Conservation (phyloP, 495 filamentous ascomycete genomes). For the Podospora conica region DNA sequence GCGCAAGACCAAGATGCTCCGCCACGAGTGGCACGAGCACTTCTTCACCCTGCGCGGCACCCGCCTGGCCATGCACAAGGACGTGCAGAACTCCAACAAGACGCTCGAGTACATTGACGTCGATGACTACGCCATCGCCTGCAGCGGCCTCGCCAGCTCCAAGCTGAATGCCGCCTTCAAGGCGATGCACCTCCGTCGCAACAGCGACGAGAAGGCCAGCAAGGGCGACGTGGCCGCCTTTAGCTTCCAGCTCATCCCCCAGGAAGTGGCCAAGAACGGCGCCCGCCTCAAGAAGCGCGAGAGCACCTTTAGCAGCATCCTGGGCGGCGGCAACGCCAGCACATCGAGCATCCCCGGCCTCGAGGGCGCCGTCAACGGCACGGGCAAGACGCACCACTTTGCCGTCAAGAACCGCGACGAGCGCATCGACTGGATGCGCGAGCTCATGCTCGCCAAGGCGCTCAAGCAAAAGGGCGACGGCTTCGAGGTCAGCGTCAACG, state of each 20-base stretch:
- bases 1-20: conserved; percentile 78
- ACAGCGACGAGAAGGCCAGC: conserved; percentile 41
- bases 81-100: conserved; percentile 47
- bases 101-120: conserved; percentile 85
- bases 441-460: conserved; percentile 94
- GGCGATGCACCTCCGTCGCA: conserved; percentile 62
- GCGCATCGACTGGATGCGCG: conserved; percentile 96
- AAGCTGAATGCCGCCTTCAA: conserved; percentile 88
- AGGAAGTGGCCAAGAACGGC: conserved; percentile 45
- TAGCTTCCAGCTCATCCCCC: conserved; percentile 84
- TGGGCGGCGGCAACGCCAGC: conserved; percentile 5
- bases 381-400: conserved; percentile 87
- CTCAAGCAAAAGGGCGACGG: conserved; percentile 75
- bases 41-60: conserved; percentile 86
- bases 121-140: conserved; percentile 91
- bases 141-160: conserved; percentile 64
- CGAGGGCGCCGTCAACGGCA: conserved; percentile 46
- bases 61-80: conserved; percentile 71
- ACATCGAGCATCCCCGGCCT: conserved; percentile 13
- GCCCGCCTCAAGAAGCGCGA: conserved; percentile 40
- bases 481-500: conserved; percentile 75
- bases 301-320: conserved; percentile 24
- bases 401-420: conserved; percentile 81
- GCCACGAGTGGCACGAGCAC: conserved; percentile 89
- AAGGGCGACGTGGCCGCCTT: conserved; percentile 59